These are phyloP conservation scores for Pulveroboletus sp. DNA, from an alignment of 768 basidiomycete genomes.

Conservation along the genomic window DNA sequence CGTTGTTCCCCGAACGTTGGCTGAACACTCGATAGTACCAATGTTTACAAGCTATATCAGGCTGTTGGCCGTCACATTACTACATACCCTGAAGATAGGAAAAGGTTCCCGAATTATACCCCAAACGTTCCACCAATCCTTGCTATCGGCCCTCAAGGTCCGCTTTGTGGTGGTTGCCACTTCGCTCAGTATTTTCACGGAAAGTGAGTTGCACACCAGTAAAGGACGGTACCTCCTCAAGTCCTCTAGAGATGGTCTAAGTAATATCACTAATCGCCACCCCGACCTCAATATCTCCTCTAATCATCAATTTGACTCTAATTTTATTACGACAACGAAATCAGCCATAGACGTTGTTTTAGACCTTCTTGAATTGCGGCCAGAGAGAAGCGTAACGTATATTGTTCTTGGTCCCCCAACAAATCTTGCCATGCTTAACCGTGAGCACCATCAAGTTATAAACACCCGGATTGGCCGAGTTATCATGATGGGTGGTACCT, in stretches of 20 bases:
- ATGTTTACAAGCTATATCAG: constrained; percentile 76
- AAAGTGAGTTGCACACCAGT: constrained; percentile 39
- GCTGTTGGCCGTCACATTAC: constrained; percentile 59
- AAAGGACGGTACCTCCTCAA: not conserved
- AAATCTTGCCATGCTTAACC: constrained; percentile 69
- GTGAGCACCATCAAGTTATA: constrained; percentile 50
- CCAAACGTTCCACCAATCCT: constrained; percentile 54
- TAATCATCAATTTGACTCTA: constrained; percentile 32
- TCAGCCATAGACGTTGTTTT: constrained; percentile 54
- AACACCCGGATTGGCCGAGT: constrained; percentile 65
- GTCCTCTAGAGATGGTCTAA: constrained; percentile 61
- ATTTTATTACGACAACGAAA: constrained; percentile 44
- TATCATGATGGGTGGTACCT: constrained; percentile 89
- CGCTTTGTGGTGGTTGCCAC: constrained; percentile 68
- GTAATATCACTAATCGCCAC: constrained; percentile 57
- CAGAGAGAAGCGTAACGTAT: constrained; percentile 61
- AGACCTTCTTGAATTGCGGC: constrained; percentile 50
- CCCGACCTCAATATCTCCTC: constrained; percentile 52
- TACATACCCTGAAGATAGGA: constrained; percentile 47
- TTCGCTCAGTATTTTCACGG: constrained; percentile 87
- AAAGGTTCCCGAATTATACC: constrained; percentile 64
- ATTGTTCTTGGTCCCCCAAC: constrained; percentile 77
- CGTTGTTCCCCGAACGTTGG: not conserved
- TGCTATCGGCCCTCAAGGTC: constrained; percentile 58
- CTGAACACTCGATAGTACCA: constrained; percentile 42